Evolutionary conservation across 179 eudicot species (phyloP), one percentile per base, ranked within the genome.

Genomic region (Dionaea muscipula): DNA sequence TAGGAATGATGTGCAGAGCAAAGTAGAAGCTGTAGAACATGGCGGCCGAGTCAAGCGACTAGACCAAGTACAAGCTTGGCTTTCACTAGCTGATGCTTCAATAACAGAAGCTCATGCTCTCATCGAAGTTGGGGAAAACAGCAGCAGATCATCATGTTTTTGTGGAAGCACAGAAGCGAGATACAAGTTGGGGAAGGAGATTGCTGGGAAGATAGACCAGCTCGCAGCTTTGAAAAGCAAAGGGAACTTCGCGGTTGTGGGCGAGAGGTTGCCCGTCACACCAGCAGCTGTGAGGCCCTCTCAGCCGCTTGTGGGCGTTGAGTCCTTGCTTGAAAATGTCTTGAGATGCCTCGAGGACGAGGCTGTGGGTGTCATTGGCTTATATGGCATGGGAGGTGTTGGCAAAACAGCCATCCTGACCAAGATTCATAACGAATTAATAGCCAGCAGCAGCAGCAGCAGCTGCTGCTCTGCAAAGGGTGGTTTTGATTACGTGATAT

Each of bases 381-480:
- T 68, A 26, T 68, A 61, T 45, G 72, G 72, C 26, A 56, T 68
- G 66, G 67, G 72, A n/a, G 72, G 72, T 7, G 72, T 61, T 10
- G 72, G 72, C 22, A 68, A 68, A 65, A 61, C 72, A 2, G 55
- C 72, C 27, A 62, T 68, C 9, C 50, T 68, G 59, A 68, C 55
- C 49, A 13, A 45, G 17, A 68, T 68, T 24, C 55, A 68, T 27
- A 68, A 68, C 46, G 26, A 50, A 0, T 21, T 62, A 9, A n/a
- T n/a, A n/a, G n/a, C n/a, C n/a, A n/a, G n/a, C n/a, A n/a, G n/a
- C n/a, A n/a, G n/a, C n/a, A n/a, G n/a, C n/a, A n/a, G n/a, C n/a
- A n/a, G n/a, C n/a, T n/a, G 21, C 57, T 22, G 24, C 27, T 6
- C 4, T n/a, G n/a, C 22, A 18, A 47, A 24, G 39, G 62, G 61